Conservation (phyloP, 805 yeast genomes). For the Lipomyces mesembrius region DNA sequence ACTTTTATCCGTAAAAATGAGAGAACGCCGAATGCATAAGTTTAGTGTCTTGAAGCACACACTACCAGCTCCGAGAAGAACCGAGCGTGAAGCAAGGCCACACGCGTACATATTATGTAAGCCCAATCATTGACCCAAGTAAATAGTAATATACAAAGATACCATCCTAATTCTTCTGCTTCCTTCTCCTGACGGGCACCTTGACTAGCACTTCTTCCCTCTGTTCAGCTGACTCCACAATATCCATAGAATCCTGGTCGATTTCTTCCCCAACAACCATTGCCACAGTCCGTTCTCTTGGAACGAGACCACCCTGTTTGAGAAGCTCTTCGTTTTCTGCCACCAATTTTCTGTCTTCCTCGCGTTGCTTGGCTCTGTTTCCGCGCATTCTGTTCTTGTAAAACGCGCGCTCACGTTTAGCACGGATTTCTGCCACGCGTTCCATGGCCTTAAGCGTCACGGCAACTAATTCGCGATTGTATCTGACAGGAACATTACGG, state of each 20-base stretch:
- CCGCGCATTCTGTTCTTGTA: constrained; percentile 99
- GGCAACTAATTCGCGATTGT: constrained; percentile 93
- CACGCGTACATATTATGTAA: constrained; percentile 7
- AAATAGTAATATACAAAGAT: background rate
- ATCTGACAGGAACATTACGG: constrained; percentile 97
- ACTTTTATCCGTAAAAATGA: constrained; percentile 7
- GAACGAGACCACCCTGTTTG: constrained; percentile 79
- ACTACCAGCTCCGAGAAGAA: background rate
- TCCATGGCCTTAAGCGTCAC: constrained; percentile 95
- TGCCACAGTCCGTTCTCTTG: constrained; percentile 59
- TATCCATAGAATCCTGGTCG: constrained; percentile 52
- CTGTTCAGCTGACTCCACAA: constrained; percentile 46
- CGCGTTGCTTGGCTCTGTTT: constrained; percentile 84
- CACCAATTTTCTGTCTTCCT: constrained; percentile 84
- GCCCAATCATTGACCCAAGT: background rate
- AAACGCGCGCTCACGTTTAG: constrained; percentile 96
- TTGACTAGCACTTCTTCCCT: constrained; percentile 32
- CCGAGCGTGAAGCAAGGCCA: background rate
- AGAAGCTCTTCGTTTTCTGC: constrained; percentile 86
- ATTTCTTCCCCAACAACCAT: constrained; percentile 53
- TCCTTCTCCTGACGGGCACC: constrained; percentile 29
- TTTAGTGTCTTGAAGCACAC: constrained; percentile 1
- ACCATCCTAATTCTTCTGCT: constrained; percentile 15
- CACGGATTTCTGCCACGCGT: constrained; percentile 93
- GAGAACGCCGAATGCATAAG: constrained; percentile 27